Conservation (phyloP, 1,284 basidiomycete genomes). For the Rhodotorula sp. region DNA sequence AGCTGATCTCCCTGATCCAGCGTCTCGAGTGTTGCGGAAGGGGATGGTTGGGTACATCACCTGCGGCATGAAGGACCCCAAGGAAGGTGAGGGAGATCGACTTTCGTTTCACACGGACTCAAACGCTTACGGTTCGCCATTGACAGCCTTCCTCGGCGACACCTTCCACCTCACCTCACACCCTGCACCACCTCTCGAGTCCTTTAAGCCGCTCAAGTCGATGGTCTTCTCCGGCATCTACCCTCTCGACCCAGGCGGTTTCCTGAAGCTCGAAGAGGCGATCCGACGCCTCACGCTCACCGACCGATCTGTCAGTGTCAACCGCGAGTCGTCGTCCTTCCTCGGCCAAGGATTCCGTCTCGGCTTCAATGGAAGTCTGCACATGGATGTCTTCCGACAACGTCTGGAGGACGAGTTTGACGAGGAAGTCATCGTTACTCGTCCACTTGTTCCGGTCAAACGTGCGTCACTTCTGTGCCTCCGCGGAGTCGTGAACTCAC, state of each 20-base stretch:
- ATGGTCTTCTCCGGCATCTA: slow-evolving; percentile 98
- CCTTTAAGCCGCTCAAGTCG: slow-evolving; percentile 87
- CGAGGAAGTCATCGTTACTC: slow-evolving; percentile 57
- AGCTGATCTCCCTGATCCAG: slow-evolving; percentile 19
- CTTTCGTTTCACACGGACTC: not conserved
- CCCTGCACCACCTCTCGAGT: slow-evolving; percentile 75
- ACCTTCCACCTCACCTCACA: slow-evolving; percentile 79
- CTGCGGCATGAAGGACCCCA: slow-evolving; percentile 97
- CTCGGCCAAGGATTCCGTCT: slow-evolving; percentile 93
- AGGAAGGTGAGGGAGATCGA: slow-evolving; percentile 67
- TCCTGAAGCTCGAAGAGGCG: slow-evolving; percentile 91
- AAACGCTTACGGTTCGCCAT: not conserved
- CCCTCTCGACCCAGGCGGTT: slow-evolving; percentile 87
- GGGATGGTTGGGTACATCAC: slow-evolving; percentile 45
- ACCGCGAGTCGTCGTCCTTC: slow-evolving; percentile 87
- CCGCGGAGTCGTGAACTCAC: not conserved
- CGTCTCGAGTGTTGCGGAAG: slow-evolving; percentile 23
- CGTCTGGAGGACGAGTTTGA: slow-evolving; percentile 95
- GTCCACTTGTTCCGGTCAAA: slow-evolving; percentile 90
- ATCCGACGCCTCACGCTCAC: slow-evolving; percentile 82
- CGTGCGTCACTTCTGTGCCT: slow-evolving; percentile 54
- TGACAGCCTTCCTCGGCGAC: slow-evolving; percentile 82
- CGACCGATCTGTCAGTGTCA: slow-evolving; percentile 86
- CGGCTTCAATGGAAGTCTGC: slow-evolving; percentile 91
- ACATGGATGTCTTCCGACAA: slow-evolving; percentile 96